Evolutionary conservation across 306 rosid species (phyloP).

Genomic region (Ceratonia siliqua): DNA sequence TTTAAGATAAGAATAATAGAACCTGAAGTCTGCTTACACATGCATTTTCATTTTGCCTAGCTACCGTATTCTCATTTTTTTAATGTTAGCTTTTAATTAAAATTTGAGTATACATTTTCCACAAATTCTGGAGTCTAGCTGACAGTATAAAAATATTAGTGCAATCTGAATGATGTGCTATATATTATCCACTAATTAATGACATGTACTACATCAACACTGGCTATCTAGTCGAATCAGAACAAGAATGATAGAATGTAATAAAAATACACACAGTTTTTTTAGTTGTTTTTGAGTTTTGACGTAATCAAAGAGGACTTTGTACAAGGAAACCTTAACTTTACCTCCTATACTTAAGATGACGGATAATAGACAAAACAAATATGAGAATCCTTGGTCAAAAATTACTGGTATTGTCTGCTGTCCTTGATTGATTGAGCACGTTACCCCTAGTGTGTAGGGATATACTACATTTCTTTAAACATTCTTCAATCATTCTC

Average conservation of each 20-base stretch:
- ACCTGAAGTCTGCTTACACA: background rate
- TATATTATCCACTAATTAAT: background rate
- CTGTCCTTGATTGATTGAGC: constrained; percentile 6
- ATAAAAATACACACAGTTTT: background rate
- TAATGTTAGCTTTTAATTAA: background rate
- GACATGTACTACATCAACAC: background rate
- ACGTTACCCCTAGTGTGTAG: constrained; percentile 20
- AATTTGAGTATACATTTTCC: background rate
- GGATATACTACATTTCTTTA: constrained; percentile 18
- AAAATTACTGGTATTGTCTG: constrained; percentile 24
- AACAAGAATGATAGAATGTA: background rate
- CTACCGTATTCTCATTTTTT: background rate
- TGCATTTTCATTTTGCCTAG: background rate
- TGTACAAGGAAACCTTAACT: background rate
- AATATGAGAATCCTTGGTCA: constrained; percentile 12
- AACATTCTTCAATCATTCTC: constrained; percentile 31
- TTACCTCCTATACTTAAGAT: background rate
- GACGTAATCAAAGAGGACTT: constrained; percentile 2
- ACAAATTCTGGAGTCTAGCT: background rate
- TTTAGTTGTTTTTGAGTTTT: background rate
- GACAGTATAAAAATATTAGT: background rate
- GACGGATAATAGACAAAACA: constrained; percentile 12
- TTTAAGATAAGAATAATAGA: too few species aligned
- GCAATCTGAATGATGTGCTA: background rate
- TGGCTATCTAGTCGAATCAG: too few species aligned